Conservation (phyloP, 1,139 yeast genomes). For the Saccharomyces hybrid region DNA sequence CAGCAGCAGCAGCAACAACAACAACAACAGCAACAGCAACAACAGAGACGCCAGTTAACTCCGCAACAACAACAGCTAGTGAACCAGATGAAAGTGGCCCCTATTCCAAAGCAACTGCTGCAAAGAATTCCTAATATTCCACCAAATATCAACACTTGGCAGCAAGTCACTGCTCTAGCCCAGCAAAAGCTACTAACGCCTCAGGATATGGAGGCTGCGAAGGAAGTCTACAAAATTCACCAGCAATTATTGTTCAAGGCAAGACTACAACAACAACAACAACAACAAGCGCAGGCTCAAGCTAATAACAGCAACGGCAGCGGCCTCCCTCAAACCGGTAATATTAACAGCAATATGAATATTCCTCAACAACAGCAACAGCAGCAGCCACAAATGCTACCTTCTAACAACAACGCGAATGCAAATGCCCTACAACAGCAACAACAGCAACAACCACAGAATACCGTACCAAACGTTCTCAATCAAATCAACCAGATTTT, state of each 20-base stretch:
- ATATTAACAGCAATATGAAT: not conserved
- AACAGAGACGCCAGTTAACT: constrained; percentile 22
- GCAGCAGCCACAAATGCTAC: constrained; percentile 8
- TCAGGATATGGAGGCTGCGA: constrained; percentile 34
- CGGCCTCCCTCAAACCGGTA: not conserved
- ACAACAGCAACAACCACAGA: constrained; percentile 21
- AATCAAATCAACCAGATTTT: constrained; percentile 33
- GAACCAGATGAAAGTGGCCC: constrained; percentile 45
- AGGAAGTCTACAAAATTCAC: constrained; percentile 34
- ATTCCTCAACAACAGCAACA: constrained; percentile 13
- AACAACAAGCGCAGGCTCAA: constrained; percentile 25
- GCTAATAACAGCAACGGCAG: constrained; percentile 24
- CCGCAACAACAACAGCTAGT: constrained; percentile 32
- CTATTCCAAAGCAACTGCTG: constrained; percentile 70
- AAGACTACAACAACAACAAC: constrained; percentile 23
- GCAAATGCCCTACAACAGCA: constrained; percentile 8
- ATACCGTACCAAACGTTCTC: constrained; percentile 30
- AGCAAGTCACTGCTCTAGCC: constrained; percentile 65
- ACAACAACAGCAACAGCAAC: constrained; percentile 20
- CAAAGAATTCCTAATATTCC: constrained; percentile 73
- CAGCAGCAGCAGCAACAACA: constrained; percentile 13
- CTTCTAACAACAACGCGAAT: not conserved
- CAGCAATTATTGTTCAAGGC: constrained; percentile 31
- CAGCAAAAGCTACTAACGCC: constrained; percentile 40
- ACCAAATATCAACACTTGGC: constrained; percentile 77